Evolutionary conservation across 2,329 filamentous ascomycete genomes (phyloP).

Genomic region (Ophiobolus disseminans): DNA sequence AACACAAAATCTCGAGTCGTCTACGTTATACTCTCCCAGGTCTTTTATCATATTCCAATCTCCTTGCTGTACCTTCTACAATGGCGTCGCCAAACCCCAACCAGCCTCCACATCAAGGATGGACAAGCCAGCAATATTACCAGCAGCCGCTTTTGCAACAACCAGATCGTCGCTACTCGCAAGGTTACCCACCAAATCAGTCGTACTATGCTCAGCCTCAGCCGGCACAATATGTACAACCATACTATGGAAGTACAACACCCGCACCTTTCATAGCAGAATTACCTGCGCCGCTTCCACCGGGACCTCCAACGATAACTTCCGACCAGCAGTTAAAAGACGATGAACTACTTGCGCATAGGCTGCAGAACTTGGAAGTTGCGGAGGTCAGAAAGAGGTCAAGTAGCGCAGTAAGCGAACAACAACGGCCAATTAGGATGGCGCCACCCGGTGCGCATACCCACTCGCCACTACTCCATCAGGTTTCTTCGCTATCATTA

Average conservation of each 20-base stretch:
- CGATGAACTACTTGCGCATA: conserved; percentile 39
- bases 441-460: conserved; percentile 11
- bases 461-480: conserved; percentile 18
- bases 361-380: conserved; percentile 38
- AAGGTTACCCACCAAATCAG: conserved; percentile 7
- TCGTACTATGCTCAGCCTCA: conserved; percentile 6
- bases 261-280: conserved; percentile 31
- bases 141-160: conserved; percentile 12
- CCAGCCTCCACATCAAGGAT: conserved; percentile 11
- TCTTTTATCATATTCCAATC: too few relatives aligned
- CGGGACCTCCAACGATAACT: conserved; percentile 34
- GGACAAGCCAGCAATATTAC: conserved; percentile 15
- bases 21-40: too few relatives aligned
- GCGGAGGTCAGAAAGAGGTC: conserved; percentile 29
- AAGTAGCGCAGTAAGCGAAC: conserved; percentile 25
- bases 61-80: neutral
- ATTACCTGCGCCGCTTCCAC: conserved; percentile 36
- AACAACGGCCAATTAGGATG: conserved; percentile 18
- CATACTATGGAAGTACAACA: conserved; percentile 24
- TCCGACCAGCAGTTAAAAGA: conserved; percentile 37
- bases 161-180: conserved; percentile 17
- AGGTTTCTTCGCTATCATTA: conserved; percentile 16
- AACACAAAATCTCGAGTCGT: too few relatives aligned
- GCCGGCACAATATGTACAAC: conserved; percentile 20
- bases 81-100: conserved; percentile 15